These are phyloP conservation scores for Rhizophora mangle DNA, from an alignment of 345 rosid species.

Conservation along the genomic window DNA sequence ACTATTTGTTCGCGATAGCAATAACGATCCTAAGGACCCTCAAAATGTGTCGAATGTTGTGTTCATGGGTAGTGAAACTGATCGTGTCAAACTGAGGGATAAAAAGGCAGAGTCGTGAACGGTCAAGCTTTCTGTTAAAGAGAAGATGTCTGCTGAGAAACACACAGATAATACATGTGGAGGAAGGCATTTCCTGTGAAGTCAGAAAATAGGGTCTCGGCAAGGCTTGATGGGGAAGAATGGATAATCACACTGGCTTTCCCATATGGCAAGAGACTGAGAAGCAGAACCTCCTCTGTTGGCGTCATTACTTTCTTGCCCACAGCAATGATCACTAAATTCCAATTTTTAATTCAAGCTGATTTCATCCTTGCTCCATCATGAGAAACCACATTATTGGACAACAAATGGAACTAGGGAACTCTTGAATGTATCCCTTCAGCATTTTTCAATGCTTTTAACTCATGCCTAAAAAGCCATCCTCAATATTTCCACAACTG, in stretches of 20 bases:
- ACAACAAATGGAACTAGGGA: slow-evolving; percentile 17
- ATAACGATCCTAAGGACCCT: too few species aligned
- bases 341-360: slow-evolving; percentile 11
- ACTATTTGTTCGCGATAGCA: too few species aligned
- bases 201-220: background rate
- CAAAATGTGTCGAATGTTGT: too few species aligned
- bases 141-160: too few species aligned
- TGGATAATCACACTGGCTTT: slow-evolving; percentile 14
- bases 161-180: too few species aligned
- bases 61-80: too few species aligned
- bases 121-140: too few species aligned
- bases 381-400: slow-evolving; percentile 1
- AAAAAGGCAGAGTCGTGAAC: too few species aligned
- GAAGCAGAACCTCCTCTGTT: background rate
- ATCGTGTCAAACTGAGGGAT: too few species aligned
- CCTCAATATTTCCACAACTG: background rate
- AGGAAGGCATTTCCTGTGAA: too few species aligned
- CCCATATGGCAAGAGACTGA: slow-evolving; percentile 10
- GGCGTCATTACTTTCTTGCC: slow-evolving; percentile 11
- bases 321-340: background rate
- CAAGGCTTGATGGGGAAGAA: slow-evolving; percentile 7
- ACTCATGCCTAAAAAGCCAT: background rate
- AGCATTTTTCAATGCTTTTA: slow-evolving; percentile 5
- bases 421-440: slow-evolving; percentile 2
- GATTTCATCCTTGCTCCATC: slow-evolving; percentile 11